Conservation (phyloP, 2,329 filamentous ascomycete species). For the Pseudogymnoascus sp. region DNA sequence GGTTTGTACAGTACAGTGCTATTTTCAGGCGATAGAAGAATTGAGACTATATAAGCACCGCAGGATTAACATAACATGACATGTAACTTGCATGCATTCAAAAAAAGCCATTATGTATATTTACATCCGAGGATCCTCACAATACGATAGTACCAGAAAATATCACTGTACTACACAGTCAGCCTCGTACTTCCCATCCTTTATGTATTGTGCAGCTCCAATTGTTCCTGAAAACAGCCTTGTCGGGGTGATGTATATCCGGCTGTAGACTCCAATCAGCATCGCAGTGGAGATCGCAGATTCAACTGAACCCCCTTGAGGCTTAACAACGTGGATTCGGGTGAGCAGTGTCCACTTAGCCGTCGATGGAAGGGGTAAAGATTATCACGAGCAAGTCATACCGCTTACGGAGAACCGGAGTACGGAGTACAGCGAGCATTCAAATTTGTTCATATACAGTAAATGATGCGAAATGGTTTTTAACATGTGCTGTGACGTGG, state of each 20-base stretch:
- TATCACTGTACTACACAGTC: background rate
- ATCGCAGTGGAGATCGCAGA: background rate
- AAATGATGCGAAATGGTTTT: background rate
- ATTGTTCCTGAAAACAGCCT: background rate
- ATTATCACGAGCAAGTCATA: background rate
- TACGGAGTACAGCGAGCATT: background rate
- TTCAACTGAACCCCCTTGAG: background rate
- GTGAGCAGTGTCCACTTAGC: background rate
- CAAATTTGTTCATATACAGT: background rate
- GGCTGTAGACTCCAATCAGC: background rate
- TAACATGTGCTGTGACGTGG: background rate
- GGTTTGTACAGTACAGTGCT: slow-evolving; percentile 2
- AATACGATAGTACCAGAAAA: background rate
- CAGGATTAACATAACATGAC: background rate
- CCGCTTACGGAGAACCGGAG: background rate
- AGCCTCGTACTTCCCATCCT: background rate
- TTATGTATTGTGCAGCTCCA: background rate
- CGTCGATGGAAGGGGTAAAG: background rate
- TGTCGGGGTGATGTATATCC: background rate
- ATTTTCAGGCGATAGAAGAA: background rate
- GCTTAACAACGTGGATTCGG: background rate
- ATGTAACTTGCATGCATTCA: background rate
- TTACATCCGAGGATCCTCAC: background rate
- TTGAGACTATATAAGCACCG: background rate
- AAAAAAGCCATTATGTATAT: background rate